phyloP scores from a whole-genome alignment of 2,329 filamentous ascomycete genomes.

The Hymenoscyphus linearis region DNA sequence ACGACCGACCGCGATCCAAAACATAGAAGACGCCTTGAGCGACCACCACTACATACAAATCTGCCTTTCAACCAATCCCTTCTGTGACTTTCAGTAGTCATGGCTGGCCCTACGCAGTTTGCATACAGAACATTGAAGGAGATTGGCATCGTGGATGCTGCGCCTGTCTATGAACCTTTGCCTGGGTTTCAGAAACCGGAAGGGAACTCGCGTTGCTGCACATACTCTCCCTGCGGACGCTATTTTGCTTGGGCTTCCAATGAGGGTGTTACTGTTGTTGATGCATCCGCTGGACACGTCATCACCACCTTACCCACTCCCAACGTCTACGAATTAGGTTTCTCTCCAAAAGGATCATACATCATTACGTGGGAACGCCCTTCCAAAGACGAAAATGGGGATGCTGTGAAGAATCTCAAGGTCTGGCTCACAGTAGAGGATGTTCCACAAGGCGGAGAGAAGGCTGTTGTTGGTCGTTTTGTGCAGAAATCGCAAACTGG shows the following conservation, averaged over 20 bases:
- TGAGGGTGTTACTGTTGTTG: constrained; percentile 79
- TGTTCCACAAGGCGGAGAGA: constrained; percentile 53
- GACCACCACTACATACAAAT: constrained; percentile 20
- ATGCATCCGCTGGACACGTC: constrained; percentile 69
- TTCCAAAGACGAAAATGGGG: constrained; percentile 85
- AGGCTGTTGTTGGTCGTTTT: constrained; percentile 77
- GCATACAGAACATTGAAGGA: constrained; percentile 95
- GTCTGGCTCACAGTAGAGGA: constrained; percentile 85
- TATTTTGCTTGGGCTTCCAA: constrained; percentile 94
- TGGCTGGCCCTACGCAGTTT: constrained; percentile 91
- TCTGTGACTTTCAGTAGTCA: constrained; percentile 84
- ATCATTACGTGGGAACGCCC: constrained; percentile 96
- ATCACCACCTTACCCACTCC: constrained; percentile 70
- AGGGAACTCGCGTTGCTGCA: constrained; percentile 90
- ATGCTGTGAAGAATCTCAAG: constrained; percentile 94
- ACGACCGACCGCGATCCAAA: constrained; percentile 3
- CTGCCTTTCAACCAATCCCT: constrained; percentile 20
- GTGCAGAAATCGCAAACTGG: constrained; percentile 94
- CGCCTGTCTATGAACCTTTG: constrained; percentile 79
- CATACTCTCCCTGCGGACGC: constrained; percentile 91
- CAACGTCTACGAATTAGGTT: constrained; percentile 90
- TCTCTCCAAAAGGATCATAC: constrained; percentile 88
- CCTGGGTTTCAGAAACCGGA: constrained; percentile 81
- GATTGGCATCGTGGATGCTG: constrained; percentile 89
- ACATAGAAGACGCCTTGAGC: constrained; percentile 5